These are phyloP conservation scores for Neonectria ditissima DNA, from an alignment of 2,329 filamentous ascomycete species.

Conservation along the genomic window DNA sequence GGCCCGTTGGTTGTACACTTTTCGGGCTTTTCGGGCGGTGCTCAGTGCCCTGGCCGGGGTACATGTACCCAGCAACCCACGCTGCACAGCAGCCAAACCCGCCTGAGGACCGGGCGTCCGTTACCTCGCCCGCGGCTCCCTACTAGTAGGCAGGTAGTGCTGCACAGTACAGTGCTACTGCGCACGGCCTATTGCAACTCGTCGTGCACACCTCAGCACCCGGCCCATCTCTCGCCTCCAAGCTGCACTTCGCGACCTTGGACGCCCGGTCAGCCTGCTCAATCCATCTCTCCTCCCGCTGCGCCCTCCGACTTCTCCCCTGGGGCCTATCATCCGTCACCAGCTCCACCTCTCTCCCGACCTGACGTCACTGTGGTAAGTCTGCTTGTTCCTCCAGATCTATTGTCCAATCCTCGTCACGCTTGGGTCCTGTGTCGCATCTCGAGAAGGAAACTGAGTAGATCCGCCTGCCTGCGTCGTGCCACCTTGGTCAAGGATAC, in stretches of 20 bases:
- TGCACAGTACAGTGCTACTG: background rate
- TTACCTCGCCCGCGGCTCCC: constrained; percentile 8
- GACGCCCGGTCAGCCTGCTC: constrained; percentile 1
- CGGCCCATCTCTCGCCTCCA: constrained; percentile 9
- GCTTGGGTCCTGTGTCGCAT: constrained; percentile 17
- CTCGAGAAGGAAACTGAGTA: constrained; percentile 5
- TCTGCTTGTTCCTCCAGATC: constrained; percentile 33
- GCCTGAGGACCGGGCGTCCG: no score
- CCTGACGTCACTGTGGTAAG: constrained; percentile 46
- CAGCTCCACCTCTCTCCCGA: constrained; percentile 13
- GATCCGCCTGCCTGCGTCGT: background rate
- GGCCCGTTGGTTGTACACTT: constrained; percentile 31
- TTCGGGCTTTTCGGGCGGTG: background rate
- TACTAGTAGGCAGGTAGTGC: background rate
- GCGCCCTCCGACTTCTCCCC: constrained; percentile 4
- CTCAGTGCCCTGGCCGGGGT: constrained; percentile 14
- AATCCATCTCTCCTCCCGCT: constrained; percentile 4
- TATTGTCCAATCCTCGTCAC: constrained; percentile 29
- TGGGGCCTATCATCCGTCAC: constrained; percentile 14
- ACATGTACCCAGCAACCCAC: background rate
- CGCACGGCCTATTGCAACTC: background rate
- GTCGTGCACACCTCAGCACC: constrained; percentile 1
- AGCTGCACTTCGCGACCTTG: constrained; percentile 15
- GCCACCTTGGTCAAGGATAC: constrained; percentile 1
- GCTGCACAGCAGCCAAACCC: background rate